Conservation (phyloP, 805 yeast species). For the Starmerella riodocensis region DNA sequence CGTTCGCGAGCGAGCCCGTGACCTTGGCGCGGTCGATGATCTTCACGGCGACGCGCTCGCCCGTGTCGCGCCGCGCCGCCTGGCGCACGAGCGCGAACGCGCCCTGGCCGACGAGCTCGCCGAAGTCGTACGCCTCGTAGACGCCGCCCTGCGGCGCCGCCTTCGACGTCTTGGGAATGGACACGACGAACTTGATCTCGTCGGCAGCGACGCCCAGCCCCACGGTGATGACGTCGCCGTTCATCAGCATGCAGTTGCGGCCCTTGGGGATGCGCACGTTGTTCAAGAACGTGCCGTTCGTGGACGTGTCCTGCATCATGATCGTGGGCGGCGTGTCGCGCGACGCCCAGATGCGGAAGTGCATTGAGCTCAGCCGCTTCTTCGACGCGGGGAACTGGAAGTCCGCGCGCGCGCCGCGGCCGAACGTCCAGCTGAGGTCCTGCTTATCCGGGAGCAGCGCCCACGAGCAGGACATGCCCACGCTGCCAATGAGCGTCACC, state of each 20-base stretch:
- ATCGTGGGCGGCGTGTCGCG: constrained; percentile 33
- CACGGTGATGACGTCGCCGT: constrained; percentile 86
- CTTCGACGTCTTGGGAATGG: constrained; percentile 23
- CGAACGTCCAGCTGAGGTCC: constrained; percentile 47
- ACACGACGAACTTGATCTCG: constrained; percentile 35
- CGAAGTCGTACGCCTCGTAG: constrained; percentile 58
- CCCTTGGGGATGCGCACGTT: constrained; percentile 59
- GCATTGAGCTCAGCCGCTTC: constrained; percentile 54
- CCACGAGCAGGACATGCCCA: constrained; percentile 19
- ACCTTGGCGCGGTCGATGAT: constrained; percentile 74
- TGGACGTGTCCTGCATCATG: constrained; percentile 63
- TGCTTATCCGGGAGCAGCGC: constrained; percentile 10
- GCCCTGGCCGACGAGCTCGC: constrained; percentile 90
- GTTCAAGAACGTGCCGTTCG: constrained; percentile 88
- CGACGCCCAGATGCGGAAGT: constrained; percentile 58
- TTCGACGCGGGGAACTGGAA: constrained; percentile 47
- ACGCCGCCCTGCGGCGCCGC: constrained; percentile 39
- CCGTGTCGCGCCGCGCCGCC: constrained; percentile 74
- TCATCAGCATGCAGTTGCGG: constrained; percentile 65
- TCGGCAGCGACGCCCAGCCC: constrained; percentile 78
- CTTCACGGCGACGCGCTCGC: constrained; percentile 79
- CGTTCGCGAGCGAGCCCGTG: constrained; percentile 63
- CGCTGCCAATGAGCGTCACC: constrained; percentile 18
- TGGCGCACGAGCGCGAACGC: constrained; percentile 94
- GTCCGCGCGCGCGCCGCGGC: constrained; percentile 58